Percentiles rank a stretch among this genome's conserved stretches.
phyloP scores from a whole-genome alignment of 495 filamentous ascomycete genomes.

The Oleoguttula mirabilis region DNA sequence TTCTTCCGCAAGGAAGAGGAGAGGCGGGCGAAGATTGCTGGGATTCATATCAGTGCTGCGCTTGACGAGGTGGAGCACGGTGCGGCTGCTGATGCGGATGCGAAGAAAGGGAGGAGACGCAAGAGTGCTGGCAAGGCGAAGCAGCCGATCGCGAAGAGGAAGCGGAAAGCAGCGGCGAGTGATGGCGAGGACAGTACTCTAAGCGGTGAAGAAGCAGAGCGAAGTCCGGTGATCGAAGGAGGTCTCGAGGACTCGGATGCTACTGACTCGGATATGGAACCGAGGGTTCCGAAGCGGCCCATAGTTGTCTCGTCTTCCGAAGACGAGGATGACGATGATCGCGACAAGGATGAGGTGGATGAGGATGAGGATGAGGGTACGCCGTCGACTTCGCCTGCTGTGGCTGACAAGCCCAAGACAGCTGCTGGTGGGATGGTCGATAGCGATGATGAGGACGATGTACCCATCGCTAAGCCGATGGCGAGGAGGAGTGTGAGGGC shows the following conservation, averaged over 20 bases:
- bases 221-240: conserved; percentile 1
- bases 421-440: not conserved
- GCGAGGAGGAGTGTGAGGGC: conserved; percentile 33
- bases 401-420: not conserved
- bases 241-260: not conserved
- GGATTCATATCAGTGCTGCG: conserved; percentile 38
- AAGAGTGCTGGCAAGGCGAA: conserved; percentile 10
- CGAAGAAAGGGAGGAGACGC: conserved; percentile 29
- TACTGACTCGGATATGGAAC: not conserved
- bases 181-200: conserved; percentile 7
- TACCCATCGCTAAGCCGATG: conserved; percentile 12
- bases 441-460: conserved; percentile 20
- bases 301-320: not conserved
- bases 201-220: conserved; percentile 4
- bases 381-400: conserved; percentile 4
- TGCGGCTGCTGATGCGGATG: conserved; percentile 20
- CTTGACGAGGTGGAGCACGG: conserved; percentile 38
- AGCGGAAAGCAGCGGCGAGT: not conserved
- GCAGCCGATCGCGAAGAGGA: conserved; percentile 6
- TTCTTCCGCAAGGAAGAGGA: conserved; percentile 63
- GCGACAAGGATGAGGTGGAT: not conserved
- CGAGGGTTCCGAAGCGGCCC: not conserved
- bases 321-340: not conserved
- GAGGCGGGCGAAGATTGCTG: conserved; percentile 39
- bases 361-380: conserved; percentile 2